Evolutionary conservation across 2,329 filamentous ascomycete species (phyloP), one percentile per base, ranked within the genome.

Genomic region (Epichloe uncinata): DNA sequence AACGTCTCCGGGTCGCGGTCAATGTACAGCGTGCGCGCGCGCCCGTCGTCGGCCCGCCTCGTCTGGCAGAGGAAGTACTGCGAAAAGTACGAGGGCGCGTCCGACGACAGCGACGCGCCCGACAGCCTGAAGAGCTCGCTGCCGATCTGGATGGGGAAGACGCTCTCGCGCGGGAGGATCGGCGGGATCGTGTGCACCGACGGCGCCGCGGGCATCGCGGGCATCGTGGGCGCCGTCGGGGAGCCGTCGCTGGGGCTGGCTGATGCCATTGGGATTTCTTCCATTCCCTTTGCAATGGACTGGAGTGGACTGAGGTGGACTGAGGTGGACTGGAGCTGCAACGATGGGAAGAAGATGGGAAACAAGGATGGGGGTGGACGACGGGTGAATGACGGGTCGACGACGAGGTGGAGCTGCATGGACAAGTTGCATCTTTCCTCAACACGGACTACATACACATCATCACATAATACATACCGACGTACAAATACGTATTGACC

Each of bases 41-140:
- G 75, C 44, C 77, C 73, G 52, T 81, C 75, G 45, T 77, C 82
- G 45, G 77, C 82, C 26, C 9, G 69, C 51, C 78, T 76, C 40
- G 96, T 20, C 68, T 96, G 90, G 59, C 87, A 86, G 57, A 82
- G 76, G 66, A 97, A 97, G 71, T 93, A 96, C 58, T 88, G 84
- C 18, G 91, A 95, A 69, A 97, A 96, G 67, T 96, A 96, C 46
- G 90, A 96, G 52, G 91, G 91, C 61, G 89, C 91, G 67, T 87
- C 84, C 40, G 82, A 87, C 15, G 82, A 85, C 45, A 87, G 70
- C 2, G 83, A 86, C 18, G 83, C 83, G 30, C 84, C 84, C 2
- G 83, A 87, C 47, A 87, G 73, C 63, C 85, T 81, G 60, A 87
- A 87, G 47, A 87, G 68, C 65, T 84, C 79, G 15, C 78, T 78